A percentile compares a stretch with the other conserved stretches of the same genome.
Conservation (phyloP, 305 asterid genomes). For the Salvia sclarea region DNA sequence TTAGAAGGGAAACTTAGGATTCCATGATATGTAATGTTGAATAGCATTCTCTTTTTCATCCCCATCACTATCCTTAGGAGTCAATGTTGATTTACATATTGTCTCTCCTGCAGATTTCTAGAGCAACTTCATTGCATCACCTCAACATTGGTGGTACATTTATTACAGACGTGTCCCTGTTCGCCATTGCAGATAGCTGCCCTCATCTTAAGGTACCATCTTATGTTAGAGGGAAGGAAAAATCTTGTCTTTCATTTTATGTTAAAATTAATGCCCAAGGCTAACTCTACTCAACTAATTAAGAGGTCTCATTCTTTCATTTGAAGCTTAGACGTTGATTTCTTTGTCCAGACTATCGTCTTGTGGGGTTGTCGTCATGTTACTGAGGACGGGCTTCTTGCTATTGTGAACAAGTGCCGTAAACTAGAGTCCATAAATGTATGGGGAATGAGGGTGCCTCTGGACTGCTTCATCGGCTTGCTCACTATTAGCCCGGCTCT, state of each 20-base stretch:
- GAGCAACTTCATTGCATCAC: constrained; percentile 73
- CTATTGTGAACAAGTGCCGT: constrained; percentile 70
- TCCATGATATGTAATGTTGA: background rate
- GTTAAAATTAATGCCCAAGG: background rate
- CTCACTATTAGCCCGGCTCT: constrained; percentile 82
- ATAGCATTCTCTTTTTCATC: background rate
- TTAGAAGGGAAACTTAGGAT: background rate
- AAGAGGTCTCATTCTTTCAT: background rate
- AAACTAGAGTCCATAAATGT: constrained; percentile 83
- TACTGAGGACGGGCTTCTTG: constrained; percentile 74
- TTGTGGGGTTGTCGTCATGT: constrained; percentile 96
- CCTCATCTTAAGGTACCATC: constrained; percentile 69
- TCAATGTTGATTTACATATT: background rate
- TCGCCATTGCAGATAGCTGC: constrained; percentile 73
- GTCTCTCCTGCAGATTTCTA: constrained; percentile 51
- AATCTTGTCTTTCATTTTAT: no score
- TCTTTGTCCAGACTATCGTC: constrained; percentile 53
- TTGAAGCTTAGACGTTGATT: background rate
- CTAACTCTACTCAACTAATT: background rate
- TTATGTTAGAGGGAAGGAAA: background rate
- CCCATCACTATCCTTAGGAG: background rate
- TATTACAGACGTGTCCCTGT: constrained; percentile 72
- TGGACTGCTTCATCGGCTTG: constrained; percentile 64
- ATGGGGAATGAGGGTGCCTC: constrained; percentile 80
- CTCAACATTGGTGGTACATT: constrained; percentile 89